phyloP scores from a whole-genome alignment of 768 basidiomycete species.

The Lactifluus rugatus region DNA sequence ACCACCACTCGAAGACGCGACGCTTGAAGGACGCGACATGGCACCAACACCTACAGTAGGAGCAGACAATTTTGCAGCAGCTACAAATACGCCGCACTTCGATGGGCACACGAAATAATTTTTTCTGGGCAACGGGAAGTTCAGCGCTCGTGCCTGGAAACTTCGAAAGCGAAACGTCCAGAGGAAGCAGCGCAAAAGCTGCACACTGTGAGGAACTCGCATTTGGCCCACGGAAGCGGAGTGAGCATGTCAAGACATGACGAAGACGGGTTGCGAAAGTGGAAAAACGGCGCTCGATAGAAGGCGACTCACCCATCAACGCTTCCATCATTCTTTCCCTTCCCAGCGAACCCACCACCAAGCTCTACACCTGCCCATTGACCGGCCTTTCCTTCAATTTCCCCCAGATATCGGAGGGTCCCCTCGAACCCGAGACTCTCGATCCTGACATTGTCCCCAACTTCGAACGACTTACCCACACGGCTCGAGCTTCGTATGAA shows the following conservation, averaged over 20 bases:
- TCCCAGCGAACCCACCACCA: conserved; percentile 72
- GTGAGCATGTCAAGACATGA: background rate
- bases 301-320: conserved; percentile 66
- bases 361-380: conserved; percentile 93
- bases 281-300: conserved; percentile 2
- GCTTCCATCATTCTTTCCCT: conserved; percentile 91
- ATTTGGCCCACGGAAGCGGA: background rate
- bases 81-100: conserved; percentile 86
- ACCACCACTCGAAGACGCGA: conserved; percentile 58
- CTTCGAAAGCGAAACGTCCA: background rate
- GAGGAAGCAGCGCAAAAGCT: background rate
- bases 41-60: conserved; percentile 55
- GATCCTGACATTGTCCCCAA: conserved; percentile 78
- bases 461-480: conserved; percentile 40
- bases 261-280: background rate
- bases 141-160: background rate
- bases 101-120: conserved; percentile 77
- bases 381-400: conserved; percentile 82
- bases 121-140: conserved; percentile 7
- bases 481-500: conserved; percentile 40
- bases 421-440: conserved; percentile 89
- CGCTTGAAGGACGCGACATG: conserved; percentile 59
- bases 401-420: conserved; percentile 65
- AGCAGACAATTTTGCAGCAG: conserved; percentile 67
- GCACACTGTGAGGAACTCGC: background rate